phyloP scores from a whole-genome alignment of 805 yeast species.

The Pichia eremophila region DNA sequence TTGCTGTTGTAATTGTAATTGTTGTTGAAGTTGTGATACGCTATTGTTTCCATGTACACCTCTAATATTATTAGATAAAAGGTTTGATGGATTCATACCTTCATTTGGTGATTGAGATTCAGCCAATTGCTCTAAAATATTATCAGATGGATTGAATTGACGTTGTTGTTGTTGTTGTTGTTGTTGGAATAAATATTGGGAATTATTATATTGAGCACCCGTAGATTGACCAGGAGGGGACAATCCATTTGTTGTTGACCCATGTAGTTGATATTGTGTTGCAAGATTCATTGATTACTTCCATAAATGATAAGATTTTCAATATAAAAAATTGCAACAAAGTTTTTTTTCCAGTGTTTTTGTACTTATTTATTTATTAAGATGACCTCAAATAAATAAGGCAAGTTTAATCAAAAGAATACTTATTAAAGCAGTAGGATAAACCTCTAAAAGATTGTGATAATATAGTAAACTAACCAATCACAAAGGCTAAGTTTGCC shows the following conservation, averaged over 20 bases:
- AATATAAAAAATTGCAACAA: no score
- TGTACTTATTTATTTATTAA: no score
- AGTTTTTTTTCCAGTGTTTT: background rate
- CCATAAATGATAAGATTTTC: background rate
- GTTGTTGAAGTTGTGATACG: constrained; percentile 2
- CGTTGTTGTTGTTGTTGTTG: constrained; percentile 6
- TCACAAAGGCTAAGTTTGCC: no score
- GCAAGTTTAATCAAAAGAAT: no score
- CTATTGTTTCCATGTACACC: background rate
- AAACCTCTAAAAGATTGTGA: no score
- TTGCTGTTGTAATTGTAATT: constrained; percentile 4
- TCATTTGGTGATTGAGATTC: background rate
- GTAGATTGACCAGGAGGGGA: background rate
- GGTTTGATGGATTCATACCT: background rate
- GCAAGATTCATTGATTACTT: constrained; percentile 8
- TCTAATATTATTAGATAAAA: background rate
- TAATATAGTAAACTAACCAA: no score
- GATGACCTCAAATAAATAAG: no score
- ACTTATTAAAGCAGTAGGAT: no score
- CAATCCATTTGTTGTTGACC: background rate
- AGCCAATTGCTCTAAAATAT: background rate
- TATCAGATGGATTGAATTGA: background rate
- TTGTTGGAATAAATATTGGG: constrained; percentile 6
- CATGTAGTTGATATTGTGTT: constrained; percentile 12
- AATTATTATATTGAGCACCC: constrained; percentile 4